Conservation (phyloP, 2,329 filamentous ascomycete species). For the Penicillium paneum region DNA sequence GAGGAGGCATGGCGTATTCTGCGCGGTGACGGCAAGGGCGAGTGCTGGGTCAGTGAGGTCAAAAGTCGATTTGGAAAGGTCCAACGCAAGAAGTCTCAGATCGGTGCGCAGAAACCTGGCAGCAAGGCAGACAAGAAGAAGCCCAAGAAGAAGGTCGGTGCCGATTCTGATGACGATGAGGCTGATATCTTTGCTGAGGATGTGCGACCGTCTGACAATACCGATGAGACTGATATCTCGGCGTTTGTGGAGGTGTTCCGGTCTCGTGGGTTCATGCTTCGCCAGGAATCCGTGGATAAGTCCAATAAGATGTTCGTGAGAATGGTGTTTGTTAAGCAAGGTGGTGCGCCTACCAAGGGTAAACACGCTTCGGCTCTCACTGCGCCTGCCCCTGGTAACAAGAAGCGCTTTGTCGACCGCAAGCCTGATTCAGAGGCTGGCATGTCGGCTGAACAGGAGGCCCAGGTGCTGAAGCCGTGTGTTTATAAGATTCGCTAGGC, state of each 20-base stretch:
- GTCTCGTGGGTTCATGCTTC: constrained; percentile 79
- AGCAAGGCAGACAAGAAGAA: constrained; percentile 46
- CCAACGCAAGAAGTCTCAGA: constrained; percentile 42
- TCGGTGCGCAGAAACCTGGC: constrained; percentile 36
- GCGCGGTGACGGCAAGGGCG: constrained; percentile 75
- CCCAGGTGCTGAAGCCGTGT: constrained; percentile 84
- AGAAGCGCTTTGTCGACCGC: constrained; percentile 56
- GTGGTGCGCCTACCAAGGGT: constrained; percentile 64
- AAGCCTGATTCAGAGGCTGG: constrained; percentile 52
- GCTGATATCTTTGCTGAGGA: constrained; percentile 55
- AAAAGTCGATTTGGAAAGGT: constrained; percentile 81
- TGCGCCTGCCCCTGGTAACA: constrained; percentile 34
- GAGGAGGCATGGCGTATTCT: constrained; percentile 93
- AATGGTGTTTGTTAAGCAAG: constrained; percentile 91
- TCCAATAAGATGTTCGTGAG: constrained; percentile 98
- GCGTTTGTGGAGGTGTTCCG: constrained; percentile 81
- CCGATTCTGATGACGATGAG: constrained; percentile 42
- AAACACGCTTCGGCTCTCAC: constrained; percentile 56
- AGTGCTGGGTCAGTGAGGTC: constrained; percentile 96
- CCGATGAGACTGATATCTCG: constrained; percentile 76
- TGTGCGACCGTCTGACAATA: constrained; percentile 53
- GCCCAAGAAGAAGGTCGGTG: constrained; percentile 46
- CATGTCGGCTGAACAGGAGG: constrained; percentile 58
- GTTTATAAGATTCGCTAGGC: constrained; percentile 82
- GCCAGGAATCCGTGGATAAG: constrained; percentile 70